Percentiles rank a stretch among this genome's conserved stretches.
Evolutionary conservation across 2,329 filamentous ascomycete species (phyloP).

Genomic region (Aspergillus jensenii): DNA sequence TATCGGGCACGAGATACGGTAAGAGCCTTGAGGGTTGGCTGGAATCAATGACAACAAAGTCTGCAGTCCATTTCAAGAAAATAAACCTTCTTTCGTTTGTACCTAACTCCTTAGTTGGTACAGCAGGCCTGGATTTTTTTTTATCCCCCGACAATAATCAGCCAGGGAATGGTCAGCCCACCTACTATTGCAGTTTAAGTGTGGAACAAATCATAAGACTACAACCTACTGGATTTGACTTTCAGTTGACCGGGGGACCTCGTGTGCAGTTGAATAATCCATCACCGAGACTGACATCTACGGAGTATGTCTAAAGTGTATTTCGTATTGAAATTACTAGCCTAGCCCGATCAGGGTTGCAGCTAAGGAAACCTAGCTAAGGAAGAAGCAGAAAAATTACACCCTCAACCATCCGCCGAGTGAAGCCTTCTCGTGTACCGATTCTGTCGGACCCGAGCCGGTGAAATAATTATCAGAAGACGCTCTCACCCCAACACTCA

Average conservation of each 20-base stretch:
- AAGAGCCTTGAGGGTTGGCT: too few species aligned
- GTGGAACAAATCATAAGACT: background rate
- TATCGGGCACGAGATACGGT: too few species aligned
- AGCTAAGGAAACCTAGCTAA: background rate
- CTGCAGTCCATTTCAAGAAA: too few species aligned
- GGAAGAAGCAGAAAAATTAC: slow-evolving; percentile 8
- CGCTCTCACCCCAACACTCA: slow-evolving; percentile 26
- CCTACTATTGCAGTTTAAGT: too few species aligned
- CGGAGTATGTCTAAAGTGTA: background rate
- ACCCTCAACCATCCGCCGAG: slow-evolving; percentile 9
- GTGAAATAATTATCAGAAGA: slow-evolving; percentile 7
- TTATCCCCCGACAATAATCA: too few species aligned
- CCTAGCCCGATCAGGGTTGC: background rate
- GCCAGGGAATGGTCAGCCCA: too few species aligned
- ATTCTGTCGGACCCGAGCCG: slow-evolving; percentile 5
- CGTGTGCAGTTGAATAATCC: too few species aligned
- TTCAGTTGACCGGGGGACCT: background rate
- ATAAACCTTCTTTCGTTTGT: too few species aligned
- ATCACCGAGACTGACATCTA: too few species aligned
- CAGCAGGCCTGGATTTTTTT: too few species aligned
- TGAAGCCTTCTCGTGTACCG: background rate
- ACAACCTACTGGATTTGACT: background rate
- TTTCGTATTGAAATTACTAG: background rate
- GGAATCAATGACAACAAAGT: too few species aligned
- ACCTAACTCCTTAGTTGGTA: too few species aligned